A percentile compares a stretch with the other conserved stretches of the same genome.
phyloP scores from a whole-genome alignment of 2,329 filamentous ascomycete genomes.

The Fusarium transvaalense region DNA sequence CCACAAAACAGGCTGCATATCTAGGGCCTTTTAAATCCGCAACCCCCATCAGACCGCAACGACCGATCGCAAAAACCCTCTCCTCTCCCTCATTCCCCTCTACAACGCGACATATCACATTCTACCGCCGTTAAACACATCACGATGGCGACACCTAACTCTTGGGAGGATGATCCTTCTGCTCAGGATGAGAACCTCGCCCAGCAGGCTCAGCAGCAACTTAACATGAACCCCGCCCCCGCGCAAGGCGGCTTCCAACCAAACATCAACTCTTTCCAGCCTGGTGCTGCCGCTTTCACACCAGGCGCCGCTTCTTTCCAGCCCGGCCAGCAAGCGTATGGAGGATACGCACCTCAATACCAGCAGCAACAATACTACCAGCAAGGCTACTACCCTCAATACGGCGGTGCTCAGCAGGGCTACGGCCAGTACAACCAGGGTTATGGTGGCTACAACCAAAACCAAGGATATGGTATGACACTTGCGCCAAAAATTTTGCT shows the following conservation, averaged over 20 bases:
- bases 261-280: conserved; percentile 75
- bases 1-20: conserved; percentile 37
- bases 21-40: conserved; percentile 43
- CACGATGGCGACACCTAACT: conserved; percentile 89
- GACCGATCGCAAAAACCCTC: conserved; percentile 36
- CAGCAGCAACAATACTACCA: conserved; percentile 66
- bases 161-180: conserved; percentile 90
- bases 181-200: conserved; percentile 83
- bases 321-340: conserved; percentile 74
- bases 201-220: conserved; percentile 79
- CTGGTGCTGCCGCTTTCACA: conserved; percentile 76
- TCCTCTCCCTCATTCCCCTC: conserved; percentile 11
- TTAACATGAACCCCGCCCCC: conserved; percentile 74
- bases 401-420: conserved; percentile 62
- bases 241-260: conserved; percentile 63
- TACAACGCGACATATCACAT: conserved; percentile 21
- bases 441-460: conserved; percentile 64
- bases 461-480: conserved; percentile 58
- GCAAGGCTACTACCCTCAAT: conserved; percentile 70
- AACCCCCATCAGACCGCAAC: conserved; percentile 45
- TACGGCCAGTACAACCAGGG: conserved; percentile 66
- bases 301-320: conserved; percentile 79
- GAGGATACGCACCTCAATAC: conserved; percentile 67
- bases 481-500: conserved; percentile 21
- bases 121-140: conserved; percentile 24